A percentile compares a stretch with the other conserved stretches of the same genome.
These are phyloP conservation scores for Cutaneotrichosporon curvatum DNA, from an alignment of 1,284 basidiomycete species.

Conservation along the genomic window DNA sequence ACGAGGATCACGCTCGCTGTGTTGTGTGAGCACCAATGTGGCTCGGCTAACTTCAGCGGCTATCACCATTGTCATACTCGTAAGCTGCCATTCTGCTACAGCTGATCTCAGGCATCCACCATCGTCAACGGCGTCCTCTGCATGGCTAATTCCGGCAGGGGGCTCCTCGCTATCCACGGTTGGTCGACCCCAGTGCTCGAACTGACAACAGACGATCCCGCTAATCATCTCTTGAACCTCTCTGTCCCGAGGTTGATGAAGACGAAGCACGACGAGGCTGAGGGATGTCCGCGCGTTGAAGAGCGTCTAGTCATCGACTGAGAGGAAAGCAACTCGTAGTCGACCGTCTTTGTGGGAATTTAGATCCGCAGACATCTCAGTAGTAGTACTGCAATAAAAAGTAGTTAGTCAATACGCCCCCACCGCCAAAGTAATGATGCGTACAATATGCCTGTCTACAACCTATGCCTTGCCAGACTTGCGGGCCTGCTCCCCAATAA, in stretches of 20 bases:
- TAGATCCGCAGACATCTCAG: no score
- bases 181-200: background rate
- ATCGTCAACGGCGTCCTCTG: constrained; percentile 30
- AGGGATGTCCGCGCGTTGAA: no score
- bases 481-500: constrained; percentile 41
- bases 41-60: constrained; percentile 16
- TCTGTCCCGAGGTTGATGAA: background rate
- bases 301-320: constrained; percentile 3
- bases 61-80: constrained; percentile 34
- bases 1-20: constrained; percentile 36
- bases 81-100: constrained; percentile 2
- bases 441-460: no score
- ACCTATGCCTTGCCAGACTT: constrained; percentile 10
- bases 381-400: no score
- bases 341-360: no score
- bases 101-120: constrained; percentile 16
- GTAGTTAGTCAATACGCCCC: no score
- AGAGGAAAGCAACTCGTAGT: no score
- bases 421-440: no score
- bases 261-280: background rate
- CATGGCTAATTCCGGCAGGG: constrained; percentile 33
- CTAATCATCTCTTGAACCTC: background rate
- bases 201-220: background rate
- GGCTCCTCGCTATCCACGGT: constrained; percentile 26
- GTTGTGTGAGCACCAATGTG: constrained; percentile 21